Evolutionary conservation across 2,329 filamentous ascomycete species (phyloP), one percentile per base, ranked within the genome.

Genomic region (Sphaerulina vaccinii): DNA sequence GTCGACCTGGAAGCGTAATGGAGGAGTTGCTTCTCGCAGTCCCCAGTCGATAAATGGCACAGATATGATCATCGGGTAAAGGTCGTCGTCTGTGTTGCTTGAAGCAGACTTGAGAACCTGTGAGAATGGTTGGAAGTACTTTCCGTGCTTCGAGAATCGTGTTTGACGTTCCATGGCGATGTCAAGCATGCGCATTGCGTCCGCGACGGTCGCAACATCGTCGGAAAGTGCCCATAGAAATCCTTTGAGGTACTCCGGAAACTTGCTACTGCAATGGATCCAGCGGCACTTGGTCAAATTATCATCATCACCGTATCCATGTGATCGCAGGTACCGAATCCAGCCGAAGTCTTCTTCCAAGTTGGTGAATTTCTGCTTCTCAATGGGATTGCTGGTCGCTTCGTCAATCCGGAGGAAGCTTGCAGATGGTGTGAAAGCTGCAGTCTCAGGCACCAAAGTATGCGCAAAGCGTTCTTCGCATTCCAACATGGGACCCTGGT

Each of bases 41-140:
- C 67, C 68, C 71, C 72, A 75, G 54, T 75, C 72, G 1, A 74
- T 40, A 50, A 73, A 74, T 0, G 71, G 71, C 5, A 73, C 67
- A 48, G 69, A 71, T 11, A 74, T 62, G 9, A 75, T 60, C 62
- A 73, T 62, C 3, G 71, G 71, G 3, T 64, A 60, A 41, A 57
- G 15, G 49, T 52, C 44, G 16, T 51, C 35, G 11, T 58, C 52
- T 2, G 46, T 44, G 18, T 41, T 36, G 6, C 64, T 38, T 1
- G 48, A 22, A 9, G 41, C 57, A 3, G 55, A 45, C 7, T 38
- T 41, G 3, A 74, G 60, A n/a, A 62, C 56, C 51, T 72, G 62
- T 16, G 67, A 66, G 52, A 74, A 74, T 0, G 72, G 71, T 16
- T 69, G 64, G 57, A 75, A 75, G 49, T 72, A 71, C 51, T 71